Evolutionary conservation across 805 yeast species (phyloP).

Genomic region (Saccharomyces cerevisiae): DNA sequence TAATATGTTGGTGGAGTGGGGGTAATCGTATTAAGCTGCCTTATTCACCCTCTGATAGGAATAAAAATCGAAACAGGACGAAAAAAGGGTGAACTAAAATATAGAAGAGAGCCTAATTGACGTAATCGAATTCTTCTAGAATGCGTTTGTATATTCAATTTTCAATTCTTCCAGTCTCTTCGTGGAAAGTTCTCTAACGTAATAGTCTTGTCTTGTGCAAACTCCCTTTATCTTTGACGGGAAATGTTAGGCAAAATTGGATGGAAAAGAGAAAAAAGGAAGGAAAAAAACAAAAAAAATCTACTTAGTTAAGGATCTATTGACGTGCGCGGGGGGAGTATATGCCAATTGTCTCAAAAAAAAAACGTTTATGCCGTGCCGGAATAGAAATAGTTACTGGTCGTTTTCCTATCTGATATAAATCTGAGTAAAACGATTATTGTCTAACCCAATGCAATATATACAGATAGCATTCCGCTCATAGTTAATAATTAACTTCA

Average conservation of each 20-base stretch:
- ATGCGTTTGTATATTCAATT: neutral
- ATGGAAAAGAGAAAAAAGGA: neutral
- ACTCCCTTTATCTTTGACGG: neutral
- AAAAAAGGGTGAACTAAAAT: neutral
- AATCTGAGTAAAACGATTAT: neutral
- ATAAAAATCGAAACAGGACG: neutral
- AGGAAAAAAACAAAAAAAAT: neutral
- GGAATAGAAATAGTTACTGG: neutral
- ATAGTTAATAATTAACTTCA: neutral
- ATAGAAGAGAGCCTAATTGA: neutral
- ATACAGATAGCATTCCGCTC: neutral
- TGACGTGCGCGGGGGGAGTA: neutral
- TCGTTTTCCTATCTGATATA: neutral
- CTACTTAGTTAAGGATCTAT: neutral
- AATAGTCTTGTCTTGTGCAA: neutral
- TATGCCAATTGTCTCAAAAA: neutral
- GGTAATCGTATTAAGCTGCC: neutral
- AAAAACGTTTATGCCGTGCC: neutral
- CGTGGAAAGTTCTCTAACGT: neutral
- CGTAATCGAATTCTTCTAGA: neutral
- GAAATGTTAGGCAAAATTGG: neutral
- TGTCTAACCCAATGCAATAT: neutral
- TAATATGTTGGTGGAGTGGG: neutral
- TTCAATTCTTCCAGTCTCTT: neutral
- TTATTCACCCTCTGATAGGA: neutral